A percentile compares a stretch with the other conserved stretches of the same genome.
These are phyloP conservation scores for Cryomyces antarcticus DNA, from an alignment of 495 filamentous ascomycete genomes.

Conservation along the genomic window DNA sequence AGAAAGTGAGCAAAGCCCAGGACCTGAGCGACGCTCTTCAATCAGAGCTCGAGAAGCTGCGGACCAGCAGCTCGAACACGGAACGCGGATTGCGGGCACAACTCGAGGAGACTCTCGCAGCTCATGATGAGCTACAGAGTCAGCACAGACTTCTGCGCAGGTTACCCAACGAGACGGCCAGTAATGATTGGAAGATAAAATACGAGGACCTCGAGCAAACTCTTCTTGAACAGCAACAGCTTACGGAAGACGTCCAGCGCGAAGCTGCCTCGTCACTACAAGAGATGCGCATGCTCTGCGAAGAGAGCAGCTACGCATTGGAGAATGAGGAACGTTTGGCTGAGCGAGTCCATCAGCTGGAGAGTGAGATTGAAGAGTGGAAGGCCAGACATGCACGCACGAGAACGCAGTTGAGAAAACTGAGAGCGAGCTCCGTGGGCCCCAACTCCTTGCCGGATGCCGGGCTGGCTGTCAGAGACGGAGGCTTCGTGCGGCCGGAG, in stretches of 20 bases:
- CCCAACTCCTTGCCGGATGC: slow-evolving; percentile 3
- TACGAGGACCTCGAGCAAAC: slow-evolving; percentile 48
- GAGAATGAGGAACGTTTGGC: slow-evolving; percentile 65
- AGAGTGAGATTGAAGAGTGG: slow-evolving; percentile 73
- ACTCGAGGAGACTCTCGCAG: slow-evolving; percentile 27
- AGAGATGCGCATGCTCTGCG: slow-evolving; percentile 75
- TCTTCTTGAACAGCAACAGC: slow-evolving; percentile 53
- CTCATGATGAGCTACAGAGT: no score
- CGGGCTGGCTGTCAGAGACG: slow-evolving; percentile 25
- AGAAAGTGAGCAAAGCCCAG: slow-evolving; percentile 57
- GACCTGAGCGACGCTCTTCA: slow-evolving; percentile 56
- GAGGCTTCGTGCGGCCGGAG: slow-evolving; percentile 45
- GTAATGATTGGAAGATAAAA: slow-evolving; percentile 28
- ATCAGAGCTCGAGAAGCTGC: slow-evolving; percentile 53
- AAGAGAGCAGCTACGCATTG: slow-evolving; percentile 54
- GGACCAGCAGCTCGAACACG: slow-evolving; percentile 40
- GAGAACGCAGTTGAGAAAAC: slow-evolving; percentile 64
- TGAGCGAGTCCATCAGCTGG: slow-evolving; percentile 48
- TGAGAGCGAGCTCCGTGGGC: slow-evolving; percentile 62
- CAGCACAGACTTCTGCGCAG: no score
- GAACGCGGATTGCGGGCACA: slow-evolving; percentile 44
- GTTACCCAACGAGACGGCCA: slow-evolving; percentile 12
- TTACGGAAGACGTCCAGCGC: slow-evolving; percentile 75
- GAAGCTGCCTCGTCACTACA: slow-evolving; percentile 68
- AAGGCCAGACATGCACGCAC: slow-evolving; percentile 68